A percentile compares a stretch with the other conserved stretches of the same genome.
Evolutionary conservation across 1,139 yeast genomes (phyloP).

Genomic region (Geotrichum citri-aurantii): DNA sequence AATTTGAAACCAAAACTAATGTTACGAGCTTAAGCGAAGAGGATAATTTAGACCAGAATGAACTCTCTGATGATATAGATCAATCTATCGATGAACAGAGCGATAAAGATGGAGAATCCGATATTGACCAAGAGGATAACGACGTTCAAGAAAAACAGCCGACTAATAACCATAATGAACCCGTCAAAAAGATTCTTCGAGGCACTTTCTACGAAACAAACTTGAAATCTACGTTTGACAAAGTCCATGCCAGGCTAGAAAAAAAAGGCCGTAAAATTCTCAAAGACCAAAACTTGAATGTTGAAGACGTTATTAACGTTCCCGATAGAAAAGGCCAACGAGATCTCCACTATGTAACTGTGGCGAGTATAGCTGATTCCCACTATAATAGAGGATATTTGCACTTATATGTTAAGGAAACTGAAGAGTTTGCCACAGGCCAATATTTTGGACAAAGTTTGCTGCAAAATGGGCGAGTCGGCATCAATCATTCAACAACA

Average conservation of each 20-base stretch:
- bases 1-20: background rate
- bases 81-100: background rate
- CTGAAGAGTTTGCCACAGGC: constrained; percentile 22
- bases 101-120: background rate
- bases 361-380: background rate
- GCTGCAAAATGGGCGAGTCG: background rate
- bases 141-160: background rate
- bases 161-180: background rate
- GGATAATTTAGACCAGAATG: background rate
- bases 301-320: background rate
- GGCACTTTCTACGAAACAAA: background rate
- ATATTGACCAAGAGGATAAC: background rate
- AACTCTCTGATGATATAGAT: background rate
- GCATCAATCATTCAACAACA: background rate
- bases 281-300: background rate
- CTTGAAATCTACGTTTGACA: background rate
- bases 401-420: constrained; percentile 20
- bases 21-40: background rate
- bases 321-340: background rate
- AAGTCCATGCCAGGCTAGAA: background rate
- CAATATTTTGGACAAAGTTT: background rate
- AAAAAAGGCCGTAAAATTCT: background rate
- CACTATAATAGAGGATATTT: constrained; percentile 10
- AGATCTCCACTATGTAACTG: background rate
- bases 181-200: background rate